A percentile compares a stretch with the other conserved stretches of the same genome.
phyloP scores from a whole-genome alignment of 495 filamentous ascomycete species.

The Talaromyces trachyspermus region DNA sequence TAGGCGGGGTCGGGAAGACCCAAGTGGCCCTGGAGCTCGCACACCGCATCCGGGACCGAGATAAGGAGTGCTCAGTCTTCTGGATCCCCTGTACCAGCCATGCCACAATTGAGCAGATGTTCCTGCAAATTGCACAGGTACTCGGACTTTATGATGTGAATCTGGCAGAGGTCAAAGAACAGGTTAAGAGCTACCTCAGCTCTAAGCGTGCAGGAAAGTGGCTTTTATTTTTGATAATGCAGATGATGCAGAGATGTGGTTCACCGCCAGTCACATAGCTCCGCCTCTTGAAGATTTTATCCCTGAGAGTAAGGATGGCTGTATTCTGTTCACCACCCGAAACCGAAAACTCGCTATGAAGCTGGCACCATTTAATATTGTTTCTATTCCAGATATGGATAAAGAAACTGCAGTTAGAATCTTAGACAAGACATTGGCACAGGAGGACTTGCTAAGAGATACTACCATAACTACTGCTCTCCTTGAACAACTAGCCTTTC shows the following conservation, averaged over 20 bases:
- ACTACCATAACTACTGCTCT: constrained; percentile 8
- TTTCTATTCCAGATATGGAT: constrained; percentile 22
- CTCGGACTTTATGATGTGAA: constrained; percentile 16
- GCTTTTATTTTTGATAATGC: constrained; percentile 38
- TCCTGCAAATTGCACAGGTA: constrained; percentile 25
- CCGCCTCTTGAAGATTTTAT: constrained; percentile 14
- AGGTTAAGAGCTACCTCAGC: constrained; percentile 24
- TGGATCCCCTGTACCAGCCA: constrained; percentile 40
- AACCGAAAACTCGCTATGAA: constrained; percentile 15
- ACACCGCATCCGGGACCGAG: constrained; percentile 29
- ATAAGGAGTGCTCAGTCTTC: constrained; percentile 38
- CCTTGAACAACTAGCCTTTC: constrained; percentile 19
- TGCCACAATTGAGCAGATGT: constrained; percentile 39
- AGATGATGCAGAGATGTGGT: constrained; percentile 29
- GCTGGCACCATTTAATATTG: constrained; percentile 13
- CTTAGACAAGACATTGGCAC: constrained; percentile 18
- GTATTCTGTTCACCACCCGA: constrained; percentile 33
- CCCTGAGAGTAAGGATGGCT: constrained; percentile 20
- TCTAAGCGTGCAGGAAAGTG: constrained; percentile 17
- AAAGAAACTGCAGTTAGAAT: constrained; percentile 11
- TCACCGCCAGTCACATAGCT: neutral
- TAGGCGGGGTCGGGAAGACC: constrained; percentile 46
- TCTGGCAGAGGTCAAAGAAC: constrained; percentile 17
- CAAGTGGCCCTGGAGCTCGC: constrained; percentile 43
- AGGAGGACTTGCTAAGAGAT: constrained; percentile 18